Evolutionary conservation across 164 flowering plant genomes (phyloP).

Genomic region (Echeveria elegans): DNA sequence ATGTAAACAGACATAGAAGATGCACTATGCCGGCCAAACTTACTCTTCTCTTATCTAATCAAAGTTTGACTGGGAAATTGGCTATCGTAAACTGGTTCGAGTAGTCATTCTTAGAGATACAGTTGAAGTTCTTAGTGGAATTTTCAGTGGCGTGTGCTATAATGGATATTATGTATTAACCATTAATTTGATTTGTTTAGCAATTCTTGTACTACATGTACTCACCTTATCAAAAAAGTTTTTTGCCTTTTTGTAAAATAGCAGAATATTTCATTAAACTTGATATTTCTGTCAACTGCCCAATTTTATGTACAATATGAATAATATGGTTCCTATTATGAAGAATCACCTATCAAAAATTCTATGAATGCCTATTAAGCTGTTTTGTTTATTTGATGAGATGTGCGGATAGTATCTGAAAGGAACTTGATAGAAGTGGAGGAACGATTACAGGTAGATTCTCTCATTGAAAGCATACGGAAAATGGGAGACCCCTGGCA

Average conservation of each 20-base stretch:
- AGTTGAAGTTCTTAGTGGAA: too few species aligned
- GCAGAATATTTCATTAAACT: neutral
- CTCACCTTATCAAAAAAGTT: too few species aligned
- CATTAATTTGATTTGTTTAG: too few species aligned
- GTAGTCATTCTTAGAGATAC: neutral
- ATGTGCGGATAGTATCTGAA: neutral
- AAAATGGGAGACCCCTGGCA: neutral
- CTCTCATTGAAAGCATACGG: neutral
- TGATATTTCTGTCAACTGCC: neutral
- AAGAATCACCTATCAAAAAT: neutral
- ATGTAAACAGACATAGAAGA: conserved; percentile 76
- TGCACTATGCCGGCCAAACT: conserved; percentile 26
- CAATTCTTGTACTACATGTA: too few species aligned
- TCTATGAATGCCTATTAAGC: neutral
- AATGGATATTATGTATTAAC: too few species aligned
- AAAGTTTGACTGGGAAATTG: neutral
- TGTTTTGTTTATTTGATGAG: neutral
- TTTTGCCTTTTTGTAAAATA: neutral
- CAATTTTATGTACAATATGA: too few species aligned
- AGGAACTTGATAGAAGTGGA: neutral
- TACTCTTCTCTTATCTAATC: neutral
- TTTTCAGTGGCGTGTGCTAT: too few species aligned
- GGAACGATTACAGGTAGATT: neutral
- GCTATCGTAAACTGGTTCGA: neutral
- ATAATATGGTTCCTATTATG: neutral